phyloP scores from a whole-genome alignment of 352 stramenopile genomes.

The Globisporangium viniferum region DNA sequence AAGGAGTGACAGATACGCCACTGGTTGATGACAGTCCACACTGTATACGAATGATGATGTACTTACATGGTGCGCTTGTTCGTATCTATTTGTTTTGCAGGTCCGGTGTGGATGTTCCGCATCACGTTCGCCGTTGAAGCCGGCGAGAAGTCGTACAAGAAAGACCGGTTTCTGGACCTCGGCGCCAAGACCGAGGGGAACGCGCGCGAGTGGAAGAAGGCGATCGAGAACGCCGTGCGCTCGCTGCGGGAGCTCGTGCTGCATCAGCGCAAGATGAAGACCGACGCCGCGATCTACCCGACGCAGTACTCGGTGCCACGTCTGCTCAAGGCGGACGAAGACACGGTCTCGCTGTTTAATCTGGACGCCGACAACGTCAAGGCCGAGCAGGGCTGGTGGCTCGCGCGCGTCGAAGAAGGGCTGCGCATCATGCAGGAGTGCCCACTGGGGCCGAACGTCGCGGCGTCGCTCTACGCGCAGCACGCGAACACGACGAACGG shows the following conservation, averaged over 20 bases:
- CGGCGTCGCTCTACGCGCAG: conserved; percentile 77
- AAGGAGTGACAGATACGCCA: neutral
- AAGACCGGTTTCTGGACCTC: conserved; percentile 84
- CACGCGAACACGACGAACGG: conserved; percentile 75
- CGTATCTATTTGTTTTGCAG: conserved; percentile 7
- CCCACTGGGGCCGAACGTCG: conserved; percentile 72
- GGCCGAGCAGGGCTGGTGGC: conserved; percentile 83
- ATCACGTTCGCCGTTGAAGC: conserved; percentile 82
- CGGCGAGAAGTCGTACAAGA: conserved; percentile 85
- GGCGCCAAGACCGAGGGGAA: conserved; percentile 83
- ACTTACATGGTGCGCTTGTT: neutral
- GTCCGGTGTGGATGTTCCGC: conserved; percentile 87
- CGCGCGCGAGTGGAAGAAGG: conserved; percentile 77
- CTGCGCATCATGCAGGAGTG: conserved; percentile 87
- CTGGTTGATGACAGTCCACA: no score
- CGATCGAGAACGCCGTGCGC: conserved; percentile 75
- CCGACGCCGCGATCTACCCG: conserved; percentile 71
- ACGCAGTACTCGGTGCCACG: conserved; percentile 59
- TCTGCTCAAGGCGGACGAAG: conserved; percentile 76
- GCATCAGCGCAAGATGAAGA: conserved; percentile 75
- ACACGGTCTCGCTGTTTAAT: conserved; percentile 85
- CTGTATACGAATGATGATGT: neutral
- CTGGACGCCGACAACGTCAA: conserved; percentile 82
- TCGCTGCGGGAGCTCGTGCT: conserved; percentile 69
- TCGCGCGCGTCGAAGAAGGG: conserved; percentile 76